Evolutionary conservation across 331 rosid species (phyloP), one percentile per base, ranked within the genome.

Genomic region (Dryas integrifolia): DNA sequence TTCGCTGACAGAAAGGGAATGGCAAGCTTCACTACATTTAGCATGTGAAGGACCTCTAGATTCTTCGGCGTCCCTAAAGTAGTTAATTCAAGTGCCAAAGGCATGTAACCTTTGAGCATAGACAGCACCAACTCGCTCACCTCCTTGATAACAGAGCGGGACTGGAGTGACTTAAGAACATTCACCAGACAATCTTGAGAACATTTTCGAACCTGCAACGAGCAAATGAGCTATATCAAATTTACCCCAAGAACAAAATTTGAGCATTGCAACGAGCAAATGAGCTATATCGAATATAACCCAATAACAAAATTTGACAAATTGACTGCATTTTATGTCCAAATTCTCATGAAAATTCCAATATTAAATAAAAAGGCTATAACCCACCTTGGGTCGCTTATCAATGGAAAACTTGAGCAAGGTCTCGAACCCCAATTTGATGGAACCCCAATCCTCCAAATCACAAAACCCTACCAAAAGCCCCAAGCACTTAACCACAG

Each of bases 381-480:
- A 55, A 14, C 64, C 59, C 65, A 89, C 96, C 98, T 91, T 94
- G 39, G 98, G 98, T 48, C 97, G 97, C 78, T 83, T 84, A 60
- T 90, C 91, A 48, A 84, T 77, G 6, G 98, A 87, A 60, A 91
- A 89, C 73, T 84, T 83, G 4, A 91, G 80, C 86, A 94, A 73
- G 1, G 87, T 85, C 67, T 88, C 81, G 16, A 89, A 84, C 30
- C 98, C 96, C 47, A 91, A 79, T 82, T 87, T 82, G 30, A 89
- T 55, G 1, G 83, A 87, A 40, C 77, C 77, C 98, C 98, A 94
- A 85, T 81, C 83, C 75, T 88, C 89, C 84, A 94, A 84, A 73
- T 89, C 88, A 80, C 96, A 89, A 80, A 88, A 89, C 69, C 87
- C 92, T 16, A 88, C 78, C 85, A 94, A 85, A 81, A 82, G 63